Conservation (phyloP, 108 stramenopile genomes). For the Asterionellopsis glacialis region DNA sequence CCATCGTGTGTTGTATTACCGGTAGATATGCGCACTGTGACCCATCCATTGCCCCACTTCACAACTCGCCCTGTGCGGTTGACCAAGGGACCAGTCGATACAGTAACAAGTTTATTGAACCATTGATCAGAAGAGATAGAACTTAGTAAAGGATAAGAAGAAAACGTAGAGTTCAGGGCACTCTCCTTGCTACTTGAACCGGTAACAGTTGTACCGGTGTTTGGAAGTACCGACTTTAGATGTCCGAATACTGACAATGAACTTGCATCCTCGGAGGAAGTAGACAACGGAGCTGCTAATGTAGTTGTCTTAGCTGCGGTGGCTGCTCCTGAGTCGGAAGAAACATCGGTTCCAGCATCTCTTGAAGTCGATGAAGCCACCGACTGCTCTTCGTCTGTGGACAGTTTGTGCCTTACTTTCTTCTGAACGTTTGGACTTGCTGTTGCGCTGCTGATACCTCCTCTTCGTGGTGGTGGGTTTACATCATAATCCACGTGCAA, state of each 20-base stretch:
- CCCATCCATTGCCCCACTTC: slow-evolving; percentile 53
- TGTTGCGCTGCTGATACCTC: slow-evolving; percentile 2
- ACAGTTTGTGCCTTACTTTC: too few relatives aligned
- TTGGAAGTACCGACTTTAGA: too few relatives aligned
- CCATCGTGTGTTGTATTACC: neutral
- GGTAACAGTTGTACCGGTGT: too few relatives aligned
- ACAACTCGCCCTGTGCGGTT: slow-evolving; percentile 19
- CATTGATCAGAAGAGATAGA: slow-evolving; percentile 31
- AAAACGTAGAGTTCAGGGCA: neutral
- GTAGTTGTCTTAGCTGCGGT: neutral
- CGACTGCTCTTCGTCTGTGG: too few relatives aligned
- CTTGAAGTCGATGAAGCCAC: too few relatives aligned
- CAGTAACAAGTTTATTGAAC: slow-evolving; percentile 17
- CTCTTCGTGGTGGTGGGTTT: slow-evolving; percentile 27
- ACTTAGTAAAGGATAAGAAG: slow-evolving; percentile 14
- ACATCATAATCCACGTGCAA: slow-evolving; percentile 38
- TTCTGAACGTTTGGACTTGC: neutral
- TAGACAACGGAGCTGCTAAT: neutral
- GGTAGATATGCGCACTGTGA: slow-evolving; percentile 20
- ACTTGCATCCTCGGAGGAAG: neutral
- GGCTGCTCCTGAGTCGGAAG: too few relatives aligned
- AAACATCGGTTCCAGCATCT: too few relatives aligned
- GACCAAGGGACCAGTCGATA: slow-evolving; percentile 27
- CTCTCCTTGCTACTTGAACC: too few relatives aligned
- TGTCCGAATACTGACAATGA: neutral